These are phyloP conservation scores for Xylaria sp. DNA, from an alignment of 2,329 filamentous ascomycete genomes.

Conservation along the genomic window DNA sequence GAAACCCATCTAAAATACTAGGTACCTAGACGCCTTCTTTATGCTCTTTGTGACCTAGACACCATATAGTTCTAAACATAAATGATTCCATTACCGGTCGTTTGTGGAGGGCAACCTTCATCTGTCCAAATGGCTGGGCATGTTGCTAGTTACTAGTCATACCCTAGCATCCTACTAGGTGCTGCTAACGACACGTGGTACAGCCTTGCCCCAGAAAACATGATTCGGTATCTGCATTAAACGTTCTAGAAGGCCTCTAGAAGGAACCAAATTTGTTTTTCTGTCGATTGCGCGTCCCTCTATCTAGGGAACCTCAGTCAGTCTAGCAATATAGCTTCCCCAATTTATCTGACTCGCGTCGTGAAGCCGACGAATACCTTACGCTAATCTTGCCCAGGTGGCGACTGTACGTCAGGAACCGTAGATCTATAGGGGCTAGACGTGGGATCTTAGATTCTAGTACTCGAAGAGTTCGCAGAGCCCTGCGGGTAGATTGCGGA, in stretches of 20 bases:
- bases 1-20: too few relatives aligned
- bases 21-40: too few relatives aligned
- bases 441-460: slow-evolving; percentile 1
- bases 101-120: background rate
- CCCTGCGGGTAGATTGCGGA: background rate
- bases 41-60: too few relatives aligned
- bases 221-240: slow-evolving; percentile 24
- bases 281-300: background rate
- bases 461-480: background rate
- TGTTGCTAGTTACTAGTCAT: too few relatives aligned
- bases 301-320: slow-evolving; percentile 10
- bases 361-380: background rate
- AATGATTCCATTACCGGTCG: background rate
- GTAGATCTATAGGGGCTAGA: background rate
- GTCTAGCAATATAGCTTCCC: background rate
- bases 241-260: slow-evolving; percentile 5
- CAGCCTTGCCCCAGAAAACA: slow-evolving; percentile 6
- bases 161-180: background rate
- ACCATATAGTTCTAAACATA: background rate
- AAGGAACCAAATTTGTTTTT: background rate
- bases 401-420: background rate
- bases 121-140: background rate
- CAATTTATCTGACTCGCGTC: slow-evolving; percentile 17
- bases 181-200: background rate
- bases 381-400: background rate